Evolutionary conservation across 805 yeast species (phyloP).

Genomic region (Phaffomyces opuntiae): DNA sequence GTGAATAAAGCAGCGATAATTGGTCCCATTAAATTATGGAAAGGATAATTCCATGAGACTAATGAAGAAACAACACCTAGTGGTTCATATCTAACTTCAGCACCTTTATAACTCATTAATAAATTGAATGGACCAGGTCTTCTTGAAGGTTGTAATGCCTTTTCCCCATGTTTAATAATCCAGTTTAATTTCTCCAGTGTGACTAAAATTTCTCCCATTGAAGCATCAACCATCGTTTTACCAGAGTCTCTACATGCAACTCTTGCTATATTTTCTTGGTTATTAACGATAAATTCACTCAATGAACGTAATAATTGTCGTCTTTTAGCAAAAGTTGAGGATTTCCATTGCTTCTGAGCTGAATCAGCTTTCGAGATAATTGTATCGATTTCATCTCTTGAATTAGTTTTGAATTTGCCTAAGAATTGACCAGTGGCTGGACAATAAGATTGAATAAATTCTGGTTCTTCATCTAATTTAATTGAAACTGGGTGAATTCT

Average conservation of each 20-base stretch:
- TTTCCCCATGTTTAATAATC: slow-evolving; percentile 80
- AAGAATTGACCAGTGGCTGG: slow-evolving; percentile 93
- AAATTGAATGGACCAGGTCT: slow-evolving; percentile 86
- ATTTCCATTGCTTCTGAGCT: slow-evolving; percentile 29
- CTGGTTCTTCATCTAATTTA: slow-evolving; percentile 54
- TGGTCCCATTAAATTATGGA: slow-evolving; percentile 92
- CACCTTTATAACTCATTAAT: slow-evolving; percentile 84
- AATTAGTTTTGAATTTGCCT: slow-evolving; percentile 61
- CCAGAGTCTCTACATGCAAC: slow-evolving; percentile 97
- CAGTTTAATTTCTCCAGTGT: slow-evolving; percentile 90
- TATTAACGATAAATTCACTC: slow-evolving; percentile 60
- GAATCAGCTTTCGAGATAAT: slow-evolving; percentile 36
- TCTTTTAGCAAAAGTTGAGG: slow-evolving; percentile 54
- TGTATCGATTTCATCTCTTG: slow-evolving; percentile 64
- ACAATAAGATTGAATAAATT: slow-evolving; percentile 74
- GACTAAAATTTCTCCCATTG: slow-evolving; percentile 94
- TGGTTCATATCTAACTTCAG: slow-evolving; percentile 92
- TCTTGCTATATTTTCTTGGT: slow-evolving; percentile 83
- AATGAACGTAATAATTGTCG: slow-evolving; percentile 66
- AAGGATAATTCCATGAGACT: slow-evolving; percentile 96
- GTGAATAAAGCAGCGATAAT: slow-evolving; percentile 81
- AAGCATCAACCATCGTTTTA: slow-evolving; percentile 91
- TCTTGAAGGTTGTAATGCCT: slow-evolving; percentile 49
- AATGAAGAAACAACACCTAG: slow-evolving; percentile 80
- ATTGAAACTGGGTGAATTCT: slow-evolving; percentile 61